These are phyloP conservation scores for Pythium periplocum DNA, from an alignment of 352 stramenopile genomes.

Conservation along the genomic window DNA sequence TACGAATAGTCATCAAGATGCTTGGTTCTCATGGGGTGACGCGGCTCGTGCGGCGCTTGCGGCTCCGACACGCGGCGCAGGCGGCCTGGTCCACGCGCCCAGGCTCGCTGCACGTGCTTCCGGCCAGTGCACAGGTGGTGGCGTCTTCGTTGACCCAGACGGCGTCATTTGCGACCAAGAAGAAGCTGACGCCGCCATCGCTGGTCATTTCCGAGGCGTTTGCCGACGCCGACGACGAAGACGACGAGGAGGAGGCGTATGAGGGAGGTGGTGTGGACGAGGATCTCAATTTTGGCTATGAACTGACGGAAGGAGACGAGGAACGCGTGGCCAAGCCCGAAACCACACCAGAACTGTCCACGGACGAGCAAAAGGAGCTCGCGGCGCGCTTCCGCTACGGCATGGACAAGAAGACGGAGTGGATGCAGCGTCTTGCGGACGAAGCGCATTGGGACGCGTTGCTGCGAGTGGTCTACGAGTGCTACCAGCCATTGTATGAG, in stretches of 20 bases:
- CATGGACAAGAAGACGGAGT: slow-evolving; percentile 62
- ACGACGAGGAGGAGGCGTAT: slow-evolving; percentile 17
- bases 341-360: slow-evolving; percentile 1
- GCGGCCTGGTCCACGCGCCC: too few relatives aligned
- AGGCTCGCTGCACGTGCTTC: too few relatives aligned
- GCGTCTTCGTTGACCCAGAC: too few relatives aligned
- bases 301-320: slow-evolving; percentile 19
- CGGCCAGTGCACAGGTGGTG: too few relatives aligned
- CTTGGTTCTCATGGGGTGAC: too few relatives aligned
- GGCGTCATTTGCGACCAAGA: neutral
- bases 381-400: slow-evolving; percentile 40
- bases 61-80: too few relatives aligned
- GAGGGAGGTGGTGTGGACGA: neutral
- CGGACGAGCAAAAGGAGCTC: slow-evolving; percentile 21
- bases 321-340: neutral
- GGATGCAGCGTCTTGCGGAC: slow-evolving; percentile 45
- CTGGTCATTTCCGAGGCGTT: slow-evolving; percentile 55
- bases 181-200: slow-evolving; percentile 20
- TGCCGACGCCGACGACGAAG: slow-evolving; percentile 40
- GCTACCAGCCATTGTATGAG: slow-evolving; percentile 55
- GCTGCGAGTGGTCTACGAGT: slow-evolving; percentile 48
- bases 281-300: slow-evolving; percentile 1
- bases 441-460: slow-evolving; percentile 18
- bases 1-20: too few relatives aligned
- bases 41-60: too few relatives aligned